A percentile compares a stretch with the other conserved stretches of the same genome.
phyloP scores from a whole-genome alignment of 805 yeast species.

The Metschnikowia dekortorum region DNA sequence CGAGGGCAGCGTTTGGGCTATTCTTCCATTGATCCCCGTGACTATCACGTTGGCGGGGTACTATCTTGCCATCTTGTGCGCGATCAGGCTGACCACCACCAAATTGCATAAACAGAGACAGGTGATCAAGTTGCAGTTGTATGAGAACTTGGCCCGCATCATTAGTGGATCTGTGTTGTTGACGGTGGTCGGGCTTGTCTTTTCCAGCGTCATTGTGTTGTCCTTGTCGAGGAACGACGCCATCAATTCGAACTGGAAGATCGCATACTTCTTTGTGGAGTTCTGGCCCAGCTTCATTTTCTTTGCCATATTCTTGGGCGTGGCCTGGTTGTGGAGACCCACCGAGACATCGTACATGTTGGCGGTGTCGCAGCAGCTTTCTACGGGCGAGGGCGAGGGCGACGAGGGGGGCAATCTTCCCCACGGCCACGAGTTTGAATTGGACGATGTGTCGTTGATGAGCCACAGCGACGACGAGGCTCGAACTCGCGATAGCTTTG shows the following conservation, averaged over 20 bases:
- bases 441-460: slow-evolving; percentile 52
- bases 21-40: slow-evolving; percentile 67
- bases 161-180: slow-evolving; percentile 69
- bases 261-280: slow-evolving; percentile 80
- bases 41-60: slow-evolving; percentile 64
- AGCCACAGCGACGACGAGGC: slow-evolving; percentile 44
- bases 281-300: slow-evolving; percentile 95
- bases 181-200: slow-evolving; percentile 63
- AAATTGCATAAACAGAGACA: slow-evolving; percentile 82
- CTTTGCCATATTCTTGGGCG: slow-evolving; percentile 73
- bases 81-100: slow-evolving; percentile 71
- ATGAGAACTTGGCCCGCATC: slow-evolving; percentile 69
- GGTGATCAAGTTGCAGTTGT: slow-evolving; percentile 83
- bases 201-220: slow-evolving; percentile 65
- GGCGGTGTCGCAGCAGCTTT: slow-evolving; percentile 90
- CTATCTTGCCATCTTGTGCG: slow-evolving; percentile 68
- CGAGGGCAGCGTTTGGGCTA: slow-evolving; percentile 45
- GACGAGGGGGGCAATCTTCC: slow-evolving; percentile 20
- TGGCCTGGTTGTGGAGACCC: slow-evolving; percentile 96
- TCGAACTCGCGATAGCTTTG: slow-evolving; percentile 34
- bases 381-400: slow-evolving; percentile 56
- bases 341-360: slow-evolving; percentile 91
- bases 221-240: slow-evolving; percentile 72
- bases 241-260: slow-evolving; percentile 87
- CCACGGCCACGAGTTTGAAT: slow-evolving; percentile 54